A percentile compares a stretch with the other conserved stretches of the same genome.
These are phyloP conservation scores for Leccinum imitatum DNA, from an alignment of 768 basidiomycete species.

Conservation along the genomic window DNA sequence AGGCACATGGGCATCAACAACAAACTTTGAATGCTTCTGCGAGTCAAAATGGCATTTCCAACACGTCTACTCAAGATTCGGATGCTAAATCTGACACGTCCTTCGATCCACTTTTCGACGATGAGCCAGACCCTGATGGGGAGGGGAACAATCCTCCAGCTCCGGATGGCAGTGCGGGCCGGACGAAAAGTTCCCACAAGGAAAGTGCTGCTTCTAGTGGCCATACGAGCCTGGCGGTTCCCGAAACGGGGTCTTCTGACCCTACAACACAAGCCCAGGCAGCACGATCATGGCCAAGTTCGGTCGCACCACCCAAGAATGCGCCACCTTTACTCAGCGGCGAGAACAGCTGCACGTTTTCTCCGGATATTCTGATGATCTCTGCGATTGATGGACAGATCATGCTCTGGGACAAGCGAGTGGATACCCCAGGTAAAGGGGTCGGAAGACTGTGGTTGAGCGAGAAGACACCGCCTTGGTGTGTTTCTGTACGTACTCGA, in stretches of 20 bases:
- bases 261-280: slow-evolving; percentile 19
- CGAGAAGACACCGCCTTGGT: slow-evolving; percentile 95
- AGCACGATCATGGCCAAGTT: slow-evolving; percentile 31
- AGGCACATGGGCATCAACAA: slow-evolving; percentile 16
- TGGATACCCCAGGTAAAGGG: slow-evolving; percentile 59
- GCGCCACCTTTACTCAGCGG: slow-evolving; percentile 74
- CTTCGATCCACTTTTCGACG: slow-evolving; percentile 89
- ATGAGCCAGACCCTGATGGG: slow-evolving; percentile 68
- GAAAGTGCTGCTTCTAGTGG: slow-evolving; percentile 11
- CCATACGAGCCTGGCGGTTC: slow-evolving; percentile 28
- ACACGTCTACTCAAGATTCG: slow-evolving; percentile 35
- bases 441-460: slow-evolving; percentile 86
- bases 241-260: slow-evolving; percentile 28
- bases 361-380: slow-evolving; percentile 83
- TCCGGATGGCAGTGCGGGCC: slow-evolving; percentile 20
- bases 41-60: slow-evolving; percentile 27
- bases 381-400: slow-evolving; percentile 91
- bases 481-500: slow-evolving; percentile 72
- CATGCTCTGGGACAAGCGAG: slow-evolving; percentile 86
- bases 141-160: slow-evolving; percentile 31
- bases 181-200: slow-evolving; percentile 16
- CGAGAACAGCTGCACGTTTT: slow-evolving; percentile 59
- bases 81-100: slow-evolving; percentile 79
- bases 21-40: slow-evolving; percentile 19
- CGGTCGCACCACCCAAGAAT: slow-evolving; percentile 63